phyloP scores from a whole-genome alignment of 768 basidiomycete species.

The Rhodotorula graminis region DNA sequence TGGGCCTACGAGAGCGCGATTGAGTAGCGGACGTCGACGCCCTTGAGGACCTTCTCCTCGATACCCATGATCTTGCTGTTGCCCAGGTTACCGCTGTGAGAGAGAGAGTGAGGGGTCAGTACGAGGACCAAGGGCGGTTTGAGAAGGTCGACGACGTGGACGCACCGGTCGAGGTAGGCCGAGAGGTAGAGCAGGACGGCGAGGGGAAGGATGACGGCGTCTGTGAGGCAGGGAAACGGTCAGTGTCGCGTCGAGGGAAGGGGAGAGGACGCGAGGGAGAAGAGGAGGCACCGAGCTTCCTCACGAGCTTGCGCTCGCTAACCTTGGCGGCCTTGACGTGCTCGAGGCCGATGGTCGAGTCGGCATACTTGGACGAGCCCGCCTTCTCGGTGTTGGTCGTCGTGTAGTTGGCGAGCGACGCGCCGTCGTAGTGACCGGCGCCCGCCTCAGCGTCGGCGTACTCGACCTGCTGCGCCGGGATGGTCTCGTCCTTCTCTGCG shows the following conservation, averaged over 20 bases:
- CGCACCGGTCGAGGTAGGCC: constrained; percentile 49
- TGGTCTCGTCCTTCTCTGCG: neutral
- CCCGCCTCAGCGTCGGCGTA: constrained; percentile 10
- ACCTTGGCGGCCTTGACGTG: constrained; percentile 9
- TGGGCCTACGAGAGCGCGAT: constrained; percentile 41
- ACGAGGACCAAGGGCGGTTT: too few relatives aligned
- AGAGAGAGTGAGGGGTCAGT: too few relatives aligned
- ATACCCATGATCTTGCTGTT: constrained; percentile 48
- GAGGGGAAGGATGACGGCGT: constrained; percentile 48
- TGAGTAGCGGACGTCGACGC: constrained; percentile 46
- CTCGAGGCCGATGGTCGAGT: constrained; percentile 17
- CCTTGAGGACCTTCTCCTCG: constrained; percentile 43
- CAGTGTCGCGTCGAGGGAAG: neutral
- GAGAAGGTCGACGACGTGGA: neutral
- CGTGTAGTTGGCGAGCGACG: constrained; percentile 13
- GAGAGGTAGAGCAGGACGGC: constrained; percentile 49
- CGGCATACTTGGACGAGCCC: constrained; percentile 25
- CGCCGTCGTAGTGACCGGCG: constrained; percentile 19
- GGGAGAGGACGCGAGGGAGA: neutral
- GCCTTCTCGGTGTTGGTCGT: constrained; percentile 32
- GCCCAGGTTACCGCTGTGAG: constrained; percentile 44
- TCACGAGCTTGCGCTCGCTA: constrained; percentile 22
- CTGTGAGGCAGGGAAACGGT: constrained; percentile 10
- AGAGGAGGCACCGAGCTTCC: constrained; percentile 32
- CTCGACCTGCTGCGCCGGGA: constrained; percentile 3